Evolutionary conservation across 345 rosid genomes (phyloP).

Genomic region (Populus pruinosa): DNA sequence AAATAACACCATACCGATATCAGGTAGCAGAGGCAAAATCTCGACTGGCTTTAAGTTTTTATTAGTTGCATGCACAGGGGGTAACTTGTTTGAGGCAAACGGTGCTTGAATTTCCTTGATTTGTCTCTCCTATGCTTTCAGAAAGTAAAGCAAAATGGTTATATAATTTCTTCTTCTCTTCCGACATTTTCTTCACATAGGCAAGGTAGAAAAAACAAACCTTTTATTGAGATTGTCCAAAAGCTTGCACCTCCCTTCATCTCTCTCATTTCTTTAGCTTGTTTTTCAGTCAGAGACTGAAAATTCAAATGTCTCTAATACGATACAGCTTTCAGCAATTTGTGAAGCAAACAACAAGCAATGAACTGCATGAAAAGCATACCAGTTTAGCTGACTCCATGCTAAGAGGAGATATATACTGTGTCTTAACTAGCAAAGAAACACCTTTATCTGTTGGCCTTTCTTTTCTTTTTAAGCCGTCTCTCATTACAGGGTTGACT

Average conservation of each 20-base stretch:
- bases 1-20: slow-evolving; percentile 55
- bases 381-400: slow-evolving; percentile 86
- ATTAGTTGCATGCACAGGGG: slow-evolving; percentile 83
- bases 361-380: slow-evolving; percentile 2
- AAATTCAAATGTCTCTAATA: slow-evolving; percentile 18
- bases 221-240: slow-evolving; percentile 75
- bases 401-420: slow-evolving; percentile 85
- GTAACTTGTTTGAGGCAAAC: slow-evolving; percentile 73
- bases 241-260: slow-evolving; percentile 68
- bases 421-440: slow-evolving; percentile 96
- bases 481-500: slow-evolving; percentile 71
- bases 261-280: slow-evolving; percentile 89
- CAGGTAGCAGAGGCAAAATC: slow-evolving; percentile 74
- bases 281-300: slow-evolving; percentile 92
- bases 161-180: background rate
- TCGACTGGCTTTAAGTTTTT: slow-evolving; percentile 72
- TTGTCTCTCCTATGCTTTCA: slow-evolving; percentile 59
- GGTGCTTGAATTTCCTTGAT: slow-evolving; percentile 90
- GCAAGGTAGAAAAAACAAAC: slow-evolving; percentile 39
- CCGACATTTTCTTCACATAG: slow-evolving; percentile 2
- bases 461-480: slow-evolving; percentile 83
- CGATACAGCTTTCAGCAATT: slow-evolving; percentile 10
- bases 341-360: background rate
- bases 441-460: slow-evolving; percentile 95
- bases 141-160: background rate